A percentile compares a stretch with the other conserved stretches of the same genome.
These are phyloP conservation scores for Nitzschia inconspicua DNA, from an alignment of 108 stramenopile genomes.

Conservation along the genomic window DNA sequence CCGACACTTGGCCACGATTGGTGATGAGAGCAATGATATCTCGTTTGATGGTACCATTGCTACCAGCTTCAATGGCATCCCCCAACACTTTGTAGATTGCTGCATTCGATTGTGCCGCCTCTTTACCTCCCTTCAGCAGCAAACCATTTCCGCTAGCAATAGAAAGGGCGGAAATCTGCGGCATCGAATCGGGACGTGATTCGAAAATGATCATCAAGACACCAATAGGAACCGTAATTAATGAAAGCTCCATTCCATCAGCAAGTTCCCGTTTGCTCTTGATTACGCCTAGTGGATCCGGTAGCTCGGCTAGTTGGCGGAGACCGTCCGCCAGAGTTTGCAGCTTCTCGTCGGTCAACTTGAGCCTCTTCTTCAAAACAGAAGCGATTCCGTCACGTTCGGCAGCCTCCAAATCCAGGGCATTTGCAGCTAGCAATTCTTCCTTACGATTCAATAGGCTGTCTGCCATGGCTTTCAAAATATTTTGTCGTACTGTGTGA, in stretches of 20 bases:
- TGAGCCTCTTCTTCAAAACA: conserved; percentile 77
- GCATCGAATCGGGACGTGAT: conserved; percentile 95
- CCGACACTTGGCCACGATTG: conserved; percentile 87
- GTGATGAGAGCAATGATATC: conserved; percentile 92
- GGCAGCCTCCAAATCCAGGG: conserved; percentile 80
- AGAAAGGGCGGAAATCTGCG: conserved; percentile 97
- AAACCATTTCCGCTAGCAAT: conserved; percentile 95
- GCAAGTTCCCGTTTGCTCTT: conserved; percentile 85
- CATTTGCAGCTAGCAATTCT: conserved; percentile 81
- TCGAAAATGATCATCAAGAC: conserved; percentile 98
- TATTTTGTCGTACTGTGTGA: conserved; percentile 63
- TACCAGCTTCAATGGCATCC: conserved; percentile 86
- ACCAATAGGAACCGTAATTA: conserved; percentile 94
- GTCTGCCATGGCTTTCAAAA: conserved; percentile 80
- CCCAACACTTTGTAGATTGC: conserved; percentile 87
- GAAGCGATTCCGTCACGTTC: conserved; percentile 62
- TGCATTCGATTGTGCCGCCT: conserved; percentile 89
- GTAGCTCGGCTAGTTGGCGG: conserved; percentile 64
- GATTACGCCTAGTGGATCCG: conserved; percentile 79
- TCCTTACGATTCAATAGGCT: conserved; percentile 60
- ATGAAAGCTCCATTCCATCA: conserved; percentile 86
- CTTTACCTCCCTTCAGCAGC: conserved; percentile 97
- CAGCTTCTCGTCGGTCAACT: conserved; percentile 88
- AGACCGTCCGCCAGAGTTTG: conserved; percentile 85
- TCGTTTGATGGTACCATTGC: conserved; percentile 73